These are phyloP conservation scores for Lactarius hatsudake DNA, from an alignment of 768 basidiomycete species.

Conservation along the genomic window DNA sequence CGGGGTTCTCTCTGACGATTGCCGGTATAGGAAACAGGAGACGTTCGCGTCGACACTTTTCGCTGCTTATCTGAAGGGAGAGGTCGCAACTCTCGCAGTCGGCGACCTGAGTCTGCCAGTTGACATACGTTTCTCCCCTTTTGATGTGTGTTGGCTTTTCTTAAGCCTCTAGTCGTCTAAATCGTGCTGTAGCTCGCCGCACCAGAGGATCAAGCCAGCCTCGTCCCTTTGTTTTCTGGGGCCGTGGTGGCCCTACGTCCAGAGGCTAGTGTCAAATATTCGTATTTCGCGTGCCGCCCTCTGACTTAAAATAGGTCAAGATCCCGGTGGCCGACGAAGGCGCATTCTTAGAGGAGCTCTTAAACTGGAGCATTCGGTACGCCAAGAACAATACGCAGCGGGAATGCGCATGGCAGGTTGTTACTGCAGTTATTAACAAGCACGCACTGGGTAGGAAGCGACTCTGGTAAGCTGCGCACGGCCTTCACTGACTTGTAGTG, in stretches of 20 bases:
- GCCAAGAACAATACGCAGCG: slow-evolving; percentile 51
- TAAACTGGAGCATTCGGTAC: slow-evolving; percentile 56
- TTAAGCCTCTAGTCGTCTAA: neutral
- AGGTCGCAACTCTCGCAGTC: slow-evolving; percentile 49
- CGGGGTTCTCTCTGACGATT: neutral
- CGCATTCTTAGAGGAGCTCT: slow-evolving; percentile 50
- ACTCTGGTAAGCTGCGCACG: neutral
- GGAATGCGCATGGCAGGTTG: slow-evolving; percentile 51
- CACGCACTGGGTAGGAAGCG: slow-evolving; percentile 55
- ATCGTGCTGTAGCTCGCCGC: slow-evolving; percentile 41
- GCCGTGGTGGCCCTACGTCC: slow-evolving; percentile 61
- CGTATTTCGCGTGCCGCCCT: slow-evolving; percentile 5
- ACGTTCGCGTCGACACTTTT: slow-evolving; percentile 50
- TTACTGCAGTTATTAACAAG: slow-evolving; percentile 79
- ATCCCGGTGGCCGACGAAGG: slow-evolving; percentile 50
- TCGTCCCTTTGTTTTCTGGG: slow-evolving; percentile 65
- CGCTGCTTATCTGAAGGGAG: slow-evolving; percentile 54
- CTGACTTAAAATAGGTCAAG: slow-evolving; percentile 42
- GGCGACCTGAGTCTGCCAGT: slow-evolving; percentile 52
- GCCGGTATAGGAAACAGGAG: slow-evolving; percentile 57
- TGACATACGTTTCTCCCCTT: slow-evolving; percentile 44
- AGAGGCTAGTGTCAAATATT: slow-evolving; percentile 46
- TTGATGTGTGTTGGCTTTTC: slow-evolving; percentile 42
- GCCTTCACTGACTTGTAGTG: slow-evolving; percentile 10
- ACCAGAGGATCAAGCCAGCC: slow-evolving; percentile 52